Percentiles rank a stretch among this genome's conserved stretches.
Evolutionary conservation across 2,329 filamentous ascomycete species (phyloP).

Genomic region (Cladosporium sp.): DNA sequence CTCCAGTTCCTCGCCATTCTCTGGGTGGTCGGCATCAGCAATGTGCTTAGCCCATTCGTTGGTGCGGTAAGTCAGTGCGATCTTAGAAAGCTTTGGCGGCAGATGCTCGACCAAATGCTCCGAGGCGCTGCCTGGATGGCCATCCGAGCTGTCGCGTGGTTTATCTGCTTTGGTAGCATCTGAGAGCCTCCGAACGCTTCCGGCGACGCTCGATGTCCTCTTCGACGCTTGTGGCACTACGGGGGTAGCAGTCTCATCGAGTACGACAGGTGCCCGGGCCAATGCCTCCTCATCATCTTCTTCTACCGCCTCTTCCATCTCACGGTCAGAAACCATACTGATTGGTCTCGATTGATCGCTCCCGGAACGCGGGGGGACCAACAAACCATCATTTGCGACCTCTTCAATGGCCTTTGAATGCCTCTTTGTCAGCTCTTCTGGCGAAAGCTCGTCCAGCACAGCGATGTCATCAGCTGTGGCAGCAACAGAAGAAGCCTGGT

Average conservation of each 20-base stretch:
- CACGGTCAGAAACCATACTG: not conserved
- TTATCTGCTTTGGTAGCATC: not conserved
- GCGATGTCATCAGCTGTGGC: slow-evolving; percentile 56
- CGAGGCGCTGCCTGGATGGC: slow-evolving; percentile 8
- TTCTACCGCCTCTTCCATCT: slow-evolving; percentile 14
- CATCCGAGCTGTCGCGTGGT: not conserved
- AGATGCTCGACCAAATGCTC: slow-evolving; percentile 56
- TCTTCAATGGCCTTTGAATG: not conserved
- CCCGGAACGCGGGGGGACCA: not conserved
- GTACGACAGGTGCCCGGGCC: slow-evolving; percentile 6
- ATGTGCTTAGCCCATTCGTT: slow-evolving; percentile 97
- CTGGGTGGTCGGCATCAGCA: slow-evolving; percentile 68
- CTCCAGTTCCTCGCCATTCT: slow-evolving; percentile 50
- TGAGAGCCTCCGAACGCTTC: not conserved
- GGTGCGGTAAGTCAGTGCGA: slow-evolving; percentile 79
- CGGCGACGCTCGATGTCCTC: not conserved
- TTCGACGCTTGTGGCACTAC: not conserved
- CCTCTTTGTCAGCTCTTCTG: not conserved
- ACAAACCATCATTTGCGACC: not conserved
- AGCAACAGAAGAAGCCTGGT: slow-evolving; percentile 45
- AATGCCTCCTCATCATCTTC: slow-evolving; percentile 23
- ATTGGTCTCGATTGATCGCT: not conserved
- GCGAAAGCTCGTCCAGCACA: slow-evolving; percentile 41
- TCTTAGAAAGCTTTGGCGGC: slow-evolving; percentile 67
- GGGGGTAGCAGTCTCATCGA: slow-evolving; percentile 1